Evolutionary conservation across 2,329 filamentous ascomycete genomes (phyloP).

Genomic region (Ophioceras dolichostomum): DNA sequence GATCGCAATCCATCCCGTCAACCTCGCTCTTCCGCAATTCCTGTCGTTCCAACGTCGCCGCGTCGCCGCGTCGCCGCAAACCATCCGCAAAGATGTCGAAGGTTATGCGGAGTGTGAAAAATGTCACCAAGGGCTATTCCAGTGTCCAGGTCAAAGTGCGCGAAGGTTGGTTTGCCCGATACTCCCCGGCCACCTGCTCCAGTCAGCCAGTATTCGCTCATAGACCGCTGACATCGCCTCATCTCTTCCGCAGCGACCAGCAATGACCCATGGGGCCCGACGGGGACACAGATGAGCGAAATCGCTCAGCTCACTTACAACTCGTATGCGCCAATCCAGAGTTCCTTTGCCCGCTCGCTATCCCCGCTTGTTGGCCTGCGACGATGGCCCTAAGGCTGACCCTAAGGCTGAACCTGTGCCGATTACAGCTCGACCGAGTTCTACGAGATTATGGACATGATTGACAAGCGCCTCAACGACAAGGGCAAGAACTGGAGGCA

Average conservation of each 20-base stretch:
- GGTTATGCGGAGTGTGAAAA: constrained; percentile 95
- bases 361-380: too few species aligned
- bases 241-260: constrained; percentile 67
- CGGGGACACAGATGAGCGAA: constrained; percentile 96
- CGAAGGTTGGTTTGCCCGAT: constrained; percentile 56
- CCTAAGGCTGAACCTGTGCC: too few species aligned
- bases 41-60: background rate
- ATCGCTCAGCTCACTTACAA: constrained; percentile 97
- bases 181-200: background rate
- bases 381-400: too few species aligned
- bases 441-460: constrained; percentile 99
- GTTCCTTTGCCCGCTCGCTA: too few species aligned
- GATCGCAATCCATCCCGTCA: background rate
- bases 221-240: constrained; percentile 15
- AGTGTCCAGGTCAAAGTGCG: constrained; percentile 94
- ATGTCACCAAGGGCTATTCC: constrained; percentile 98
- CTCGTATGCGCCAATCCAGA: constrained; percentile 70
- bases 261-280: constrained; percentile 97
- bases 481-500: constrained; percentile 99
- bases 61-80: constrained; percentile 11
- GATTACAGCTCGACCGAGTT: constrained; percentile 78
- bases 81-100: constrained; percentile 64
- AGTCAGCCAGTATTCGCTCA: background rate
- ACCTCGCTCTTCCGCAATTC: background rate
- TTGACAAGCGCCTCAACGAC: constrained; percentile 96